Evolutionary conservation across 2,329 filamentous ascomycete genomes (phyloP), one percentile per base, ranked within the genome.

Genomic region (Penicillium hesseltinei): DNA sequence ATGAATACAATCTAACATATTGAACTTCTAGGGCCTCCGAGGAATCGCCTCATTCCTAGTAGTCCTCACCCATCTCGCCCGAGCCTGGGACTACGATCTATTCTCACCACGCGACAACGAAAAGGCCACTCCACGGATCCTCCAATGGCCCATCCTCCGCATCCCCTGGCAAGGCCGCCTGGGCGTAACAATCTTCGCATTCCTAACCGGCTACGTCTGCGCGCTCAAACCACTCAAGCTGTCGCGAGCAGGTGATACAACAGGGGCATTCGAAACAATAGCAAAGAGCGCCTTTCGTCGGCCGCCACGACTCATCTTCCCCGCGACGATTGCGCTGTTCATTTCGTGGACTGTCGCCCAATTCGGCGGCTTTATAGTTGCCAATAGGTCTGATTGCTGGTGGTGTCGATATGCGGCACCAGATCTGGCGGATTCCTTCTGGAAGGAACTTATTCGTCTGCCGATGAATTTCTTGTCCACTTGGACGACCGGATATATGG

Each of bases 151-250:
- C 5, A 76, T 82, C 59, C 67, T 83, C n/a, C 81, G 81, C n/a
- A 73, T 83, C n/a, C 79, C 80, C 31, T 81, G 76, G 73, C 81
- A 83, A 66, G 81, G 81, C 44, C 77, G 80, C 23, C 77, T 82
- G 31, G 81, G 81, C 43, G 81, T 84, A 35, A 81, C 81, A 57
- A 82, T 83, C 67, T 84, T 84, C 62, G 80, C 80, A 50, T 82
- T 84, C 61, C 71, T 84, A 52, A 83, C 81, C 1, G 81, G 81
- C 56, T 83, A 82, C 61, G 81, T 84, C 23, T 83, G 81, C 66
- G 81, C 80, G 29, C 73, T 83, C 57, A 83, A 83, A 66, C 81
- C 81, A 2, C 69, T 83, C 15, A 81, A 80, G 66, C 77, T 80
- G 44, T 77, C 78, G 21, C 78, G 79, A 35, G 74, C 77, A 9